Evolutionary conservation across 371 early-diverging fungal genomes (phyloP).

Genomic region (Rhizomucor miehei): DNA sequence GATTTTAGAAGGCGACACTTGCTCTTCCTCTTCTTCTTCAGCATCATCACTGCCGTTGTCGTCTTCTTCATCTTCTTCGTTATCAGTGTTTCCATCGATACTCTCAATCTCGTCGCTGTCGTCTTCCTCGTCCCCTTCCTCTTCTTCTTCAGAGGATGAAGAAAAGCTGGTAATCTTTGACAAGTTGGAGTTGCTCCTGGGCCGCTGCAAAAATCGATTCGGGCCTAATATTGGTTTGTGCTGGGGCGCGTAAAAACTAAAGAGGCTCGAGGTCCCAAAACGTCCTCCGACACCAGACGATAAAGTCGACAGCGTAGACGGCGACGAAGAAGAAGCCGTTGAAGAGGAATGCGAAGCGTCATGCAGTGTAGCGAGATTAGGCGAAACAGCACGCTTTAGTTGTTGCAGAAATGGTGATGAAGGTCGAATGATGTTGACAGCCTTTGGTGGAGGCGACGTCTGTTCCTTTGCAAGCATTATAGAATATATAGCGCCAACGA

Average conservation of each 20-base stretch:
- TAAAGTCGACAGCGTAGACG: slow-evolving; percentile 19
- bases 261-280: slow-evolving; percentile 14
- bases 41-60: neutral
- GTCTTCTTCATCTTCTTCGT: slow-evolving; percentile 11
- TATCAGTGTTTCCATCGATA: slow-evolving; percentile 25
- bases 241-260: slow-evolving; percentile 14
- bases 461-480: slow-evolving; percentile 17
- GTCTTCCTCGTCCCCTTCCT: slow-evolving; percentile 11
- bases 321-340: slow-evolving; percentile 16
- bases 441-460: slow-evolving; percentile 19
- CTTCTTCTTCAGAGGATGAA: neutral
- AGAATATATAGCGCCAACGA: slow-evolving; percentile 1
- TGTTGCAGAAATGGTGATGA: slow-evolving; percentile 19
- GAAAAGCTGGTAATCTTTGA: slow-evolving; percentile 11
- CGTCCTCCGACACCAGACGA: slow-evolving; percentile 10
- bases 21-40: slow-evolving; percentile 12
- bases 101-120: slow-evolving; percentile 16
- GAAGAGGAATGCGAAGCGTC: slow-evolving; percentile 14
- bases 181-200: slow-evolving; percentile 18
- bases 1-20: slow-evolving; percentile 22
- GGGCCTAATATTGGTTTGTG: slow-evolving; percentile 10
- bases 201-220: slow-evolving; percentile 13
- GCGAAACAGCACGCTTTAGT: slow-evolving; percentile 15
- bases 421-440: slow-evolving; percentile 25
- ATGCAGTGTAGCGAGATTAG: slow-evolving; percentile 1